phyloP scores from a whole-genome alignment of 495 filamentous ascomycete genomes.

The Annulohypoxylon moriforme region DNA sequence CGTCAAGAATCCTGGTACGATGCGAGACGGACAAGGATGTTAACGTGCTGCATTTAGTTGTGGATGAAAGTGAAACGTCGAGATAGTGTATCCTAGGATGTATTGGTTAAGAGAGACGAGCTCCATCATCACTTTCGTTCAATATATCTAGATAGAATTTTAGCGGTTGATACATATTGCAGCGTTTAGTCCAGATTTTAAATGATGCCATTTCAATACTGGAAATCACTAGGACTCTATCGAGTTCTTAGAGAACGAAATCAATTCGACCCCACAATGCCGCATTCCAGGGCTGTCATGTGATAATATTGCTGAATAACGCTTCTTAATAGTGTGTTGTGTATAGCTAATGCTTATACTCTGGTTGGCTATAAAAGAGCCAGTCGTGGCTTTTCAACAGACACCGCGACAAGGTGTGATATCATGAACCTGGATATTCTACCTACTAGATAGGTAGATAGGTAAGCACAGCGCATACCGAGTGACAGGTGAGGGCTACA shows the following conservation, averaged over 20 bases:
- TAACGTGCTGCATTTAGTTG: slow-evolving; percentile 37
- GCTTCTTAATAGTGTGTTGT: neutral
- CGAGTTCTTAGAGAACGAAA: neutral
- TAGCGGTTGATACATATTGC: neutral
- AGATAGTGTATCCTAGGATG: slow-evolving; percentile 34
- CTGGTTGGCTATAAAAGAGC: neutral
- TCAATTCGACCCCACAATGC: slow-evolving; percentile 1
- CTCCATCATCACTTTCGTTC: slow-evolving; percentile 9
- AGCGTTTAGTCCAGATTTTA: neutral
- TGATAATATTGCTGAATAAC: slow-evolving; percentile 16
- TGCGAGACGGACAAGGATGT: slow-evolving; percentile 41
- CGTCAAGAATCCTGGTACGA: slow-evolving; percentile 34
- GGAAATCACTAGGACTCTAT: neutral
- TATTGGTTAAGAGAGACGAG: slow-evolving; percentile 3
- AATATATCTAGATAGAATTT: slow-evolving; percentile 5
- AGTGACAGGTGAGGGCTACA: neutral
- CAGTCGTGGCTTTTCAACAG: neutral
- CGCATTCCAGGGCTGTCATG: slow-evolving; percentile 19
- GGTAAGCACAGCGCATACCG: neutral
- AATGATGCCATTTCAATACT: slow-evolving; percentile 1
- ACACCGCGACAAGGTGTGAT: neutral
- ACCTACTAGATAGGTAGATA: neutral
- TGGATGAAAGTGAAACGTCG: slow-evolving; percentile 41
- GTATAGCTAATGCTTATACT: neutral
- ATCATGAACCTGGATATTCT: neutral